These are phyloP conservation scores for Fagus crenata DNA, from an alignment of 306 rosid species.

Conservation along the genomic window DNA sequence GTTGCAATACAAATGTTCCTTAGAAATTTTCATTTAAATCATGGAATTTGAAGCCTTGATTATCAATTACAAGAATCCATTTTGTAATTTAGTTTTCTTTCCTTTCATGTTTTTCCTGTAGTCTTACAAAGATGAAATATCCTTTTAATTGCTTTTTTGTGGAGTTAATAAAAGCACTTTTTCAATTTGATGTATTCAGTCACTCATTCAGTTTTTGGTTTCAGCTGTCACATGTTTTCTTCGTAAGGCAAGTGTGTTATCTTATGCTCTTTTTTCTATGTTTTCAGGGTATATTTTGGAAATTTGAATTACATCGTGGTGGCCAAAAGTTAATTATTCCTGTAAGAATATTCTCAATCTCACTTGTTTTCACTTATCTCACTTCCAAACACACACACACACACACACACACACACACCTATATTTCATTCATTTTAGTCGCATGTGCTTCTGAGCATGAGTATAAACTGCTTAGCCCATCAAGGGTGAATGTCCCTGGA, in stretches of 20 bases:
- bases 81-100: background rate
- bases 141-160: background rate
- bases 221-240: conserved; percentile 14
- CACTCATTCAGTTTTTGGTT: background rate
- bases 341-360: conserved; percentile 49
- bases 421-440: no score
- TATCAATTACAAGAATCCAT: background rate
- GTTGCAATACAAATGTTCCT: background rate
- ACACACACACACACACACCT: background rate
- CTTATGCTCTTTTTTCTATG: conserved; percentile 24
- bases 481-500: no score
- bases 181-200: no score
- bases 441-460: no score
- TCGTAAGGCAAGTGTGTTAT: conserved; percentile 7
- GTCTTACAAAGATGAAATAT: background rate
- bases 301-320: conserved; percentile 79
- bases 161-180: background rate
- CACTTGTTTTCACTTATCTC: conserved; percentile 4
- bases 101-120: background rate
- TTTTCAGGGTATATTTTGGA: conserved; percentile 90
- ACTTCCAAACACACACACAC: background rate
- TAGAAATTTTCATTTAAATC: background rate
- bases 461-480: no score
- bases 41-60: background rate
- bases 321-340: conserved; percentile 90